phyloP scores from a whole-genome alignment of 2,329 filamentous ascomycete genomes.

The Aspergillus japonicus region DNA sequence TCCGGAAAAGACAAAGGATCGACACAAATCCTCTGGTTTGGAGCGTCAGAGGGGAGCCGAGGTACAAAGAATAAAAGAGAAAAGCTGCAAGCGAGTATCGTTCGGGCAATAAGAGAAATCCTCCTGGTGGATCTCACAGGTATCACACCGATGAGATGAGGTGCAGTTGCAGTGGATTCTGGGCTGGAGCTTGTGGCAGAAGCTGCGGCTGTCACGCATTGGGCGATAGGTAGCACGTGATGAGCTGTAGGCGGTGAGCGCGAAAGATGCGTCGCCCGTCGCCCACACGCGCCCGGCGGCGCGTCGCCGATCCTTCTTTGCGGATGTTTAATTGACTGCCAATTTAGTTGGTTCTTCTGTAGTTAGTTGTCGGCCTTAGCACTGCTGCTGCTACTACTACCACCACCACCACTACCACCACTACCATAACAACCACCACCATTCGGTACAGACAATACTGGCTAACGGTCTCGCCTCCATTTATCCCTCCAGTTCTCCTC shows the following conservation, averaged over 20 bases:
- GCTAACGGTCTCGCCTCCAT: conserved; percentile 20
- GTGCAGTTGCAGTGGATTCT: conserved; percentile 1
- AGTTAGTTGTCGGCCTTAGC: background rate
- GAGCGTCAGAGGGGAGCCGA: background rate
- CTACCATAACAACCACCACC: conserved; percentile 1
- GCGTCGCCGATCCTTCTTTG: conserved; percentile 21
- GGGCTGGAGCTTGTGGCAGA: conserved; percentile 17
- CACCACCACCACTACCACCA: conserved; percentile 15
- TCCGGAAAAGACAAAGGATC: background rate
- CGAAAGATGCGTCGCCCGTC: conserved; percentile 23
- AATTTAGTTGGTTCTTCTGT: background rate
- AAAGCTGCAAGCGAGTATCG: background rate
- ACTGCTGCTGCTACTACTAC: conserved; percentile 11
- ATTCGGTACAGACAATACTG: background rate
- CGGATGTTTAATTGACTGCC: conserved; percentile 18
- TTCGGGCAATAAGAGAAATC: background rate
- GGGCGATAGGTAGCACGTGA: conserved; percentile 27
- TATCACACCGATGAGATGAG: conserved; percentile 4
- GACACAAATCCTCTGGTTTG: background rate
- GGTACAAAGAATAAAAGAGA: background rate
- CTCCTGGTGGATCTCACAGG: conserved; percentile 1
- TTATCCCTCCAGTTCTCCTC: conserved; percentile 13
- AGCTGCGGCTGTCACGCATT: conserved; percentile 22
- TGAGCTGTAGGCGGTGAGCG: conserved; percentile 27
- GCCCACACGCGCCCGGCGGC: conserved; percentile 26